Evolutionary conservation across 164 flowering plant genomes (phyloP), one percentile per base, ranked within the genome.

Genomic region (Berberis thunbergii): DNA sequence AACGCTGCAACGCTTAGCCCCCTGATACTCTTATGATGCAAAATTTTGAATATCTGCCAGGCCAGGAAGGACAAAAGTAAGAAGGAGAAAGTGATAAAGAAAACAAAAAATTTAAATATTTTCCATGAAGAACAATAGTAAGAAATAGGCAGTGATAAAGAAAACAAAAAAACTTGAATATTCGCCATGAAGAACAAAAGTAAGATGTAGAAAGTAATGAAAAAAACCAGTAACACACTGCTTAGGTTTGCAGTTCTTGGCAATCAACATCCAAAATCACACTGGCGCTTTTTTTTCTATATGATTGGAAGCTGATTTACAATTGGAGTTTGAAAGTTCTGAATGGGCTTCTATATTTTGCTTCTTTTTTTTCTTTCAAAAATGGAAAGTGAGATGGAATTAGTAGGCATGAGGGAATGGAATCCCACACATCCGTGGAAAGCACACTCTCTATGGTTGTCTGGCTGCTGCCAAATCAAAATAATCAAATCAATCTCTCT

Each of bases 1-100:
- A 91, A 91, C 6, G 88, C 71, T 9, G 76, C 68, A 50, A 86
- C 74, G 60, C 97, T 94, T 38, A 94, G 95, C 55, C 99, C 99
- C 61, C 86, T 80, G n/a, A 83, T 78, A 75, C 99, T 94, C 58
- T 64, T 67, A 62, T 91, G 81, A 60, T 84, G 79, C 85, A 91
- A 76, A 64, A 94, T 94, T 70, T 85, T 94, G 41, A 81, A 54
- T 75, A 94, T 89, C 97, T 94, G 83, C 77, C 26, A 26, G 26
- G 26, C 26, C 26, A 26, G 26, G 26, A 26, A 26, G 26, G 26
- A 26, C 26, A 26, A 26, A 79, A 64, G 4, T 26, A 12, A 26
- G 50, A 45, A 44, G 3, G 45, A 54, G 57, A 64, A 7, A 54
- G 41, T 11, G 6, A 58, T 5, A 52, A 52, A 10, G n/a, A 52